Conservation (phyloP, 768 basidiomycete genomes). For the Cystobasidium tubakii region DNA sequence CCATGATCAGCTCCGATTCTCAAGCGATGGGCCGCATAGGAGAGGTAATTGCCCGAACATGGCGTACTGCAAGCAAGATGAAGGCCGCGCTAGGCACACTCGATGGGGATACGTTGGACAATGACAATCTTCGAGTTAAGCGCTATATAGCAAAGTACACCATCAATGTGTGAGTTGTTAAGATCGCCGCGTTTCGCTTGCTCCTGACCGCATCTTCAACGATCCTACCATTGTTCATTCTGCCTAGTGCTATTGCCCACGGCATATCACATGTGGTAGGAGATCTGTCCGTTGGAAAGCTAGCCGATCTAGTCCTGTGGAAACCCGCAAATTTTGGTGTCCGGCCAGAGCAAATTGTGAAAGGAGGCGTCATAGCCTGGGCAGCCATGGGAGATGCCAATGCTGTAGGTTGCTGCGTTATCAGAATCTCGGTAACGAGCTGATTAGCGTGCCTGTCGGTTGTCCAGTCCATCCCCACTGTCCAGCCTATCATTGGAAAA, state of each 20-base stretch:
- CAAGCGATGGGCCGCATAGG: slow-evolving; percentile 91
- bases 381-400: slow-evolving; percentile 96
- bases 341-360: slow-evolving; percentile 88
- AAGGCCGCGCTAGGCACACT: slow-evolving; percentile 70
- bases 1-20: slow-evolving; percentile 92
- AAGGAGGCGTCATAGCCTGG: slow-evolving; percentile 87
- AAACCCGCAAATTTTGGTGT: slow-evolving; percentile 86
- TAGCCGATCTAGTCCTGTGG: slow-evolving; percentile 95
- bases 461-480: slow-evolving; percentile 74
- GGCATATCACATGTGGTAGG: slow-evolving; percentile 85
- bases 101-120: slow-evolving; percentile 60
- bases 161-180: slow-evolving; percentile 71
- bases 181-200: slow-evolving; percentile 50
- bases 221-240: not conserved
- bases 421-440: too few species aligned
- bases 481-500: slow-evolving; percentile 76
- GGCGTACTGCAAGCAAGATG: slow-evolving; percentile 97
- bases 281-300: slow-evolving; percentile 68
- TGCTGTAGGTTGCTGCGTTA: slow-evolving; percentile 52
- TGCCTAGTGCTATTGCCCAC: slow-evolving; percentile 75
- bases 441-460: not conserved
- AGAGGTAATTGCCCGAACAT: slow-evolving; percentile 84
- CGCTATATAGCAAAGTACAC: slow-evolving; percentile 95
- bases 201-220: too few species aligned
- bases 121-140: slow-evolving; percentile 86